Conservation (phyloP, 1,139 yeast genomes). For the Casaregolazyma suthepensis region DNA sequence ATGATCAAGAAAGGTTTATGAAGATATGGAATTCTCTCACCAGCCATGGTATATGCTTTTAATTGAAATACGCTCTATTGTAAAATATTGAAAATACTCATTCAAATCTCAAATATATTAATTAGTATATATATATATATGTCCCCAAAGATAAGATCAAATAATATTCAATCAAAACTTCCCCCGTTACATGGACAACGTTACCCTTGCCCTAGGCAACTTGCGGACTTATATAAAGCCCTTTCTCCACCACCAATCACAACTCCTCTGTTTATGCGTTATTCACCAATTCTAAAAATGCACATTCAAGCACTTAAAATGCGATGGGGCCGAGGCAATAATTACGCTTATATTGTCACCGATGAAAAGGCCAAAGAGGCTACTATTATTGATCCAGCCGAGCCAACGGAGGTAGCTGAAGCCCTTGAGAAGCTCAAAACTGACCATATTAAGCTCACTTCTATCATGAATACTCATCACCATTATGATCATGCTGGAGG, state of each 20-base stretch:
- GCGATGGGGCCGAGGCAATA: constrained; percentile 95
- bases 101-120: too few species aligned
- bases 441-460: constrained; percentile 45
- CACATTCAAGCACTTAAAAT: constrained; percentile 76
- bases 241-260: neutral
- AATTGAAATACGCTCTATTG: neutral
- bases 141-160: neutral
- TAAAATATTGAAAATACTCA: neutral
- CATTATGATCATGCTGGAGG: constrained; percentile 96
- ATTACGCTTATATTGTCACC: constrained; percentile 73
- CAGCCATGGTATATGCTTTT: too few species aligned
- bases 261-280: constrained; percentile 1
- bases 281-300: constrained; percentile 40
- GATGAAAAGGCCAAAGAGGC: constrained; percentile 64
- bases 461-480: constrained; percentile 92
- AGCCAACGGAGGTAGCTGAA: constrained; percentile 52
- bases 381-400: constrained; percentile 92
- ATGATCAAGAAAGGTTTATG: too few species aligned
- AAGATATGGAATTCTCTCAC: too few species aligned
- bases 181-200: neutral
- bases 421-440: constrained; percentile 34
- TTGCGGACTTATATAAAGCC: neutral
- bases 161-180: neutral
- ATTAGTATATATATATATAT: too few species aligned
- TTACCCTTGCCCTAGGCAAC: neutral